Evolutionary conservation across 768 basidiomycete species (phyloP).

Genomic region (Pisolithus tinctorius): DNA sequence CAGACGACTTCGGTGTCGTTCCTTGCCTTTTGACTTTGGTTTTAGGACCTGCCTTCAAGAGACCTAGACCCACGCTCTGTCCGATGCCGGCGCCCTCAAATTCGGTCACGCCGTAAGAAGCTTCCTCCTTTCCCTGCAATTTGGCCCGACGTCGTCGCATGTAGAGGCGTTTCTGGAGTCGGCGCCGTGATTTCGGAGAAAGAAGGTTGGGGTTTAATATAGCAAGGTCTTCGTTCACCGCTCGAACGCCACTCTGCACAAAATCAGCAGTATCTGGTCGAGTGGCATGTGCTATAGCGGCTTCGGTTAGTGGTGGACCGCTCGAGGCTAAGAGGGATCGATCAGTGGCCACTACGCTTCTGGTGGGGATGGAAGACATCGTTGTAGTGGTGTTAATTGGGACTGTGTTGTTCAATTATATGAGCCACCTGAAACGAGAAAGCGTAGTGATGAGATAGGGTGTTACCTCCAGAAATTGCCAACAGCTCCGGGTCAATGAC

Average conservation of each 20-base stretch:
- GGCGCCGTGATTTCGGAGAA: slow-evolving; percentile 46
- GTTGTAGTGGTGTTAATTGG: background rate
- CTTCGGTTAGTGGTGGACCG: background rate
- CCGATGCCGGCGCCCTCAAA: background rate
- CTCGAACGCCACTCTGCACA: background rate
- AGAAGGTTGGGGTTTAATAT: slow-evolving; percentile 14
- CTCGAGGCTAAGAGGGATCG: background rate
- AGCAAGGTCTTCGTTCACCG: background rate
- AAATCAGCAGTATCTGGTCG: background rate
- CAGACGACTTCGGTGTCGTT: slow-evolving; percentile 4
- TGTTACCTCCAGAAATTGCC: slow-evolving; percentile 15
- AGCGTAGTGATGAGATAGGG: background rate
- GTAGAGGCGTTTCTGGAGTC: slow-evolving; percentile 55
- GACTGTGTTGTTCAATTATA: background rate
- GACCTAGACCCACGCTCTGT: slow-evolving; percentile 3
- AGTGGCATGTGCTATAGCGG: background rate
- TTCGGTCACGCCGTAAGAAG: background rate
- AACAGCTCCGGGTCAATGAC: slow-evolving; percentile 28
- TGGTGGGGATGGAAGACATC: background rate
- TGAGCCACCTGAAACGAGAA: background rate
- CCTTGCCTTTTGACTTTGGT: background rate
- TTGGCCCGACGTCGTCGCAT: slow-evolving; percentile 68
- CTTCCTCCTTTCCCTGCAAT: slow-evolving; percentile 27
- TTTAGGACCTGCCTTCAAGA: slow-evolving; percentile 36
- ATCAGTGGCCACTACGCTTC: background rate